phyloP scores from a whole-genome alignment of 148 eudicot genomes.

The Amaranthus palmeri region DNA sequence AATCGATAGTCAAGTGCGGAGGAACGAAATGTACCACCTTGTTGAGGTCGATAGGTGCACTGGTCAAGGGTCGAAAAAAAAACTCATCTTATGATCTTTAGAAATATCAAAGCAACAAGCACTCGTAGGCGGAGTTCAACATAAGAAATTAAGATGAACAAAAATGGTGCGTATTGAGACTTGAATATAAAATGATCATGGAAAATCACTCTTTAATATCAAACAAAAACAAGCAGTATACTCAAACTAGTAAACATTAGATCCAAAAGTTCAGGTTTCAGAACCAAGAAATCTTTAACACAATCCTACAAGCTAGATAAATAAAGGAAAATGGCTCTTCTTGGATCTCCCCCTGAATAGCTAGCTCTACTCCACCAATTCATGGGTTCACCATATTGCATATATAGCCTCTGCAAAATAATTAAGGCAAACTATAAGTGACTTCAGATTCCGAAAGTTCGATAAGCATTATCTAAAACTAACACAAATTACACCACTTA shows the following conservation, averaged over 20 bases:
- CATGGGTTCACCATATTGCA: not conserved
- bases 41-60: too few relatives aligned
- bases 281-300: not conserved
- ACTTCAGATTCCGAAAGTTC: not conserved
- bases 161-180: too few relatives aligned
- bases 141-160: too few relatives aligned
- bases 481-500: not conserved
- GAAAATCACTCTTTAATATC: too few relatives aligned
- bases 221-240: too few relatives aligned
- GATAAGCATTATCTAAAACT: not conserved
- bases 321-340: not conserved
- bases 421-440: not conserved
- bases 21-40: too few relatives aligned
- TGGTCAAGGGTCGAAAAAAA: too few relatives aligned
- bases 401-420: conserved; percentile 1
- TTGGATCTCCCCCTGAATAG: not conserved
- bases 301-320: conserved; percentile 5
- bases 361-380: not conserved
- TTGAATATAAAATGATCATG: too few relatives aligned
- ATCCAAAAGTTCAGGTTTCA: not conserved
- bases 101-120: too few relatives aligned
- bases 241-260: not conserved
- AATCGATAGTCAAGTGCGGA: too few relatives aligned
- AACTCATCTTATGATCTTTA: too few relatives aligned
- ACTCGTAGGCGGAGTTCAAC: too few relatives aligned